phyloP scores from a whole-genome alignment of 108 stramenopile species.

The Tribonema minus region DNA sequence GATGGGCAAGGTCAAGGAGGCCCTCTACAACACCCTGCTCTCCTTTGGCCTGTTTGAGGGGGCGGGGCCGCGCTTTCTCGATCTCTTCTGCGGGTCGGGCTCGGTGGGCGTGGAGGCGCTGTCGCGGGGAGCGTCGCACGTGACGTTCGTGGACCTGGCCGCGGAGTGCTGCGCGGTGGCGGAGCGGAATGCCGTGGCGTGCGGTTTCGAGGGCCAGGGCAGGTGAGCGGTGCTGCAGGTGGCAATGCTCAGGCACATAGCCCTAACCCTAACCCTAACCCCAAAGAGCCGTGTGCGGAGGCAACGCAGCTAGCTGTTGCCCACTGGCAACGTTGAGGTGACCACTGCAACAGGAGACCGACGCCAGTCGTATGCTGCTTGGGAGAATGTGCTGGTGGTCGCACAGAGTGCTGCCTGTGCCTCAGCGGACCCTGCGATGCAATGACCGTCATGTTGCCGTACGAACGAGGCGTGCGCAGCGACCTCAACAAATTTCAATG shows the following conservation, averaged over 20 bases:
- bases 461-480: too few relatives aligned
- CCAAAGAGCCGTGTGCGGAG: neutral
- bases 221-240: slow-evolving; percentile 31
- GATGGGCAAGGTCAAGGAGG: slow-evolving; percentile 96
- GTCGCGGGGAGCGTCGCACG: slow-evolving; percentile 77
- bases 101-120: slow-evolving; percentile 85
- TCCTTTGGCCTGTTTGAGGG: slow-evolving; percentile 74
- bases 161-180: slow-evolving; percentile 58
- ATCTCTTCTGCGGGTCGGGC: slow-evolving; percentile 86
- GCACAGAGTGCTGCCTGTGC: neutral
- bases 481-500: too few relatives aligned
- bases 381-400: neutral
- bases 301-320: neutral
- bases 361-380: neutral
- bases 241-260: neutral
- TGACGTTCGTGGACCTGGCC: slow-evolving; percentile 48
- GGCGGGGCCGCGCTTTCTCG: slow-evolving; percentile 55
- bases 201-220: slow-evolving; percentile 61
- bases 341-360: too few relatives aligned
- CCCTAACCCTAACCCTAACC: too few relatives aligned
- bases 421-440: too few relatives aligned
- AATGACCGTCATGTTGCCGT: too few relatives aligned
- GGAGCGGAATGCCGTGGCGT: slow-evolving; percentile 68
- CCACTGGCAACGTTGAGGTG: neutral
- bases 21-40: slow-evolving; percentile 78